Evolutionary conservation across 352 stramenopile species (phyloP).

Genomic region (Phytophthora boehmeriae): DNA sequence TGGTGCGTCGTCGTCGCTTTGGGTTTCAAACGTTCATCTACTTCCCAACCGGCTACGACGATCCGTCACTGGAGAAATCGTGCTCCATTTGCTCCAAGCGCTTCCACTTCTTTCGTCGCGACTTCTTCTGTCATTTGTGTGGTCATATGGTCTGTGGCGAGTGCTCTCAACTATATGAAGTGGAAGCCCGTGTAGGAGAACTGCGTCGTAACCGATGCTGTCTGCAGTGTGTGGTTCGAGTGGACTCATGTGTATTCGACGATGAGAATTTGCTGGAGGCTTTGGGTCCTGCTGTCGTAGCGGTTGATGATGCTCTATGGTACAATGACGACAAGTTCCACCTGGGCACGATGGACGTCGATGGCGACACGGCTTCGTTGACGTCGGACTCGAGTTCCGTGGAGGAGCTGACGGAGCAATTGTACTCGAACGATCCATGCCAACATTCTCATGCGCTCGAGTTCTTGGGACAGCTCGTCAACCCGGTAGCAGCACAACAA

Average conservation of each 20-base stretch:
- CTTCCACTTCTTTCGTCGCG: constrained; percentile 45
- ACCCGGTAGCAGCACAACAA: constrained; percentile 3
- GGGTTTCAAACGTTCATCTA: constrained; percentile 67
- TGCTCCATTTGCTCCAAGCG: constrained; percentile 49
- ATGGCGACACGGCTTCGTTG: constrained; percentile 44
- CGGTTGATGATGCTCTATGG: constrained; percentile 54
- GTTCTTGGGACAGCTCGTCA: constrained; percentile 47
- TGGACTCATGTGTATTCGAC: constrained; percentile 53
- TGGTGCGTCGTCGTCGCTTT: constrained; percentile 59
- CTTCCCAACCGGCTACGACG: constrained; percentile 39
- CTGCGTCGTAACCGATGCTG: constrained; percentile 48
- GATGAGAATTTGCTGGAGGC: constrained; percentile 52
- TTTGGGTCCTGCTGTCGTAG: constrained; percentile 50
- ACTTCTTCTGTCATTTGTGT: constrained; percentile 57
- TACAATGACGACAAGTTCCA: constrained; percentile 44
- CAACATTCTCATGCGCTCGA: constrained; percentile 51
- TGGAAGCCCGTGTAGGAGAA: constrained; percentile 43
- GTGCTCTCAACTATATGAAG: constrained; percentile 48
- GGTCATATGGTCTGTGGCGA: constrained; percentile 46
- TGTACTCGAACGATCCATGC: constrained; percentile 52
- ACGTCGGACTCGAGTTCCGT: constrained; percentile 37
- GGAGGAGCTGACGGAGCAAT: constrained; percentile 41
- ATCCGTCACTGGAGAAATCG: constrained; percentile 27
- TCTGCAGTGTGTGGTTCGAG: constrained; percentile 47
- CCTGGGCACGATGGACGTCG: constrained; percentile 23